Evolutionary conservation across 129 eudicot species (phyloP), one percentile per base, ranked within the genome.

Genomic region (Artemisia tridentata): DNA sequence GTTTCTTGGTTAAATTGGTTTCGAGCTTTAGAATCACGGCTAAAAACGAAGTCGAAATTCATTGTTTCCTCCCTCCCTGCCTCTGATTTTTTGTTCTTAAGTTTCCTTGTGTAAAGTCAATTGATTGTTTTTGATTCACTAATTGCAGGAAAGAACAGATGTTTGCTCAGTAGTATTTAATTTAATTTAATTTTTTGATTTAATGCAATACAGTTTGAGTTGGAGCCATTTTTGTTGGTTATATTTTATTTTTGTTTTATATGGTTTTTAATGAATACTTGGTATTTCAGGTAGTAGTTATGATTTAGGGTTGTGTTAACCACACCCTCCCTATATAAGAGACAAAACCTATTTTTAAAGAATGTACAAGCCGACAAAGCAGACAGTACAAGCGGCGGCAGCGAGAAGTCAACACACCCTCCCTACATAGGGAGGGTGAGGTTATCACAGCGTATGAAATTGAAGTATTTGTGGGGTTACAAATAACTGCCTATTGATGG

Each of bases 101-200:
- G 20, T 69, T 69, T 43, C 21, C 47, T 67, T 71, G 81, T 78
- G 81, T 78, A 78, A 78, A 78, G 81, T 78, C 72, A 56, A 78
- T 78, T 78, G 81, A 78, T 78, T 78, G 81, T 78, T 71, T 78
- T 68, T 63, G 67, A 78, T 64, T 71, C 50, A 71, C 77, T 78
- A 78, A 78, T 64, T 78, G 81, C 77, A 78, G 81, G 81, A 78
- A 76, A 77, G 67, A 71, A 78, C 77, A 78, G 72, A 15, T 49
- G 81, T 78, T 78, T 78, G 81, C 81, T 10, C 20, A 65, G 51
- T 75, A 67, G 75, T 54, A 23, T 38, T 55, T 19, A 56, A 70
- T 34, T 38, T 70, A 70, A 54, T 70, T 38, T 43, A 20, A 38
- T 71, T 56, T 34, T 57, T 57, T 55, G 19, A 48, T 17, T 75